Base-by-base conservation (phyloP, 345 rosid genomes). In the Hibiscus trionum region DNA sequence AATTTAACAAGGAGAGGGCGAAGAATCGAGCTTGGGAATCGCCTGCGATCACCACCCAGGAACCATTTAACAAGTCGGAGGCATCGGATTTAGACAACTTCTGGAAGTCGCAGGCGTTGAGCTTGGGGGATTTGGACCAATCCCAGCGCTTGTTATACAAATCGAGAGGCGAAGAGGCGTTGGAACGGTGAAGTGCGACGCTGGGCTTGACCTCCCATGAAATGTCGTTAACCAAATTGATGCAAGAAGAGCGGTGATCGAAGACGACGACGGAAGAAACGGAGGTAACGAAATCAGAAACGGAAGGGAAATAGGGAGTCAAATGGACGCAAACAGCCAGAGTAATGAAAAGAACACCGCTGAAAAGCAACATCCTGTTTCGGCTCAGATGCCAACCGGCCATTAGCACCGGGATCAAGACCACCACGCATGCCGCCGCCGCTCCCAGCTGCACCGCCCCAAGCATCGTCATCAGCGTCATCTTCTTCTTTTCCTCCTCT, bases 131-230 rank as follows among this genome's bases (percentile, higher is more conserved):
- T 19, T 21, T 56, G 29, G 29, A 56, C 61, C 61, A 56, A 19
- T 56, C 31, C 61, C 61, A 66, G 42, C 71, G 73, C 83, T 84
- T 87, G 3, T 83, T 82, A 55, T 81, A 84, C 14, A 39, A 77
- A 55, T 86, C 83, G 14, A 80, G 75, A 72, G 79, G 68, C 11
- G 82, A 57, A n/a, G 75, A 73, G 52, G 64, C 47, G 12, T n/a
- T 52, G 57, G 15, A 49, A 49, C n/a, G 55, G 1, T 49, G 55
- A 12, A 49, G 55, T 15, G 55, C 4, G 55, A 14, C 55, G n/a
- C 17, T 55, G 59, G 24, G 59, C 21, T 55, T 55, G 59, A 55
- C 24, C 9, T 17, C 4, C 59, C 59, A 55, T 17, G 59, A 17
- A 7, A 55, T 55, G 59, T 55, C 59, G 26, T 55, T 55, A 55